A percentile compares a stretch with the other conserved stretches of the same genome.
phyloP scores from a whole-genome alignment of 306 rosid genomes.

The Corylus avellana region DNA sequence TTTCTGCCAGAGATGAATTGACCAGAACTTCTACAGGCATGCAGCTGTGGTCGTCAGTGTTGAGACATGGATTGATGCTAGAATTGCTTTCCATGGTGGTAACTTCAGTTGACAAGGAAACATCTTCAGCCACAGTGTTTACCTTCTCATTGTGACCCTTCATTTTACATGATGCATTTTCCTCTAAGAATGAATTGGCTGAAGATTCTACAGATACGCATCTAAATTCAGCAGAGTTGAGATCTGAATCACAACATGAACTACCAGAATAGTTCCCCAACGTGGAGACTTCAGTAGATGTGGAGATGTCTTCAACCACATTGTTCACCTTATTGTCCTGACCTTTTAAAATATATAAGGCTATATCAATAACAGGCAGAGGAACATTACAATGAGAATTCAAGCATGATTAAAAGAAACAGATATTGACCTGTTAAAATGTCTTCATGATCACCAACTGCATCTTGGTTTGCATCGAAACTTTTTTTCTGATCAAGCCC shows the following conservation, averaged over 20 bases:
- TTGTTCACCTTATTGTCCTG: constrained; percentile 48
- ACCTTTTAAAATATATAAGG: constrained; percentile 57
- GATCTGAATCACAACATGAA: constrained; percentile 21
- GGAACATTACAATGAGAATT: constrained; percentile 7
- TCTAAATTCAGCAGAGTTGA: constrained; percentile 25
- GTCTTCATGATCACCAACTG: constrained; percentile 26
- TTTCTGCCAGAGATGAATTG: constrained; percentile 32
- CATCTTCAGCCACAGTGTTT: constrained; percentile 29
- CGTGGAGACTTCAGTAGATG: constrained; percentile 9
- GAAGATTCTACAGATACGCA: constrained; percentile 24
- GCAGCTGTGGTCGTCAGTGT: constrained; percentile 26
- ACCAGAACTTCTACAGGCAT: constrained; percentile 35
- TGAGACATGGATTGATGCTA: constrained; percentile 19
- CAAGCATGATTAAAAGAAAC: constrained; percentile 27
- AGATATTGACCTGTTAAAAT: constrained; percentile 49
- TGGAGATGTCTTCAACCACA: constrained; percentile 11
- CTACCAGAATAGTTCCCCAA: constrained; percentile 20
- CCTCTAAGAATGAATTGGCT: constrained; percentile 12
- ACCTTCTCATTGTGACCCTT: constrained; percentile 37
- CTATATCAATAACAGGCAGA: constrained; percentile 46
- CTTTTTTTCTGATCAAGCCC: constrained; percentile 24
- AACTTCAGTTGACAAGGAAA: constrained; percentile 28
- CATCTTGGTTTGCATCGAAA: constrained; percentile 30
- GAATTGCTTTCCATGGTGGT: constrained; percentile 38
- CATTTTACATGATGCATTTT: constrained; percentile 17